Base-by-base conservation (phyloP, 1,284 basidiomycete species). In the Erythrobasidium hasegawianum region DNA sequence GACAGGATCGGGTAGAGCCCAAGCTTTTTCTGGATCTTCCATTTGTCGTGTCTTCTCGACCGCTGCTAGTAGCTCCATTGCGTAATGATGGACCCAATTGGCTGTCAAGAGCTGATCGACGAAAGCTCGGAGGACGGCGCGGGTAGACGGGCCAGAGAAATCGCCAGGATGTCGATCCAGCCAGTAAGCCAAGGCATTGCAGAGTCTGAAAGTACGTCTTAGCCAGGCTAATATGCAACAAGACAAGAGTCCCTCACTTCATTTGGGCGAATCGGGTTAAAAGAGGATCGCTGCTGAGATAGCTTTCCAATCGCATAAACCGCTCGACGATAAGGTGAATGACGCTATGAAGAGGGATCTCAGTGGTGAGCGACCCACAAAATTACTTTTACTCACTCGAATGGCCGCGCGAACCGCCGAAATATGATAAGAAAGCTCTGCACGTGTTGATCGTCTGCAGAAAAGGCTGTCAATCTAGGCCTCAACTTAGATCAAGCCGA, bases 361-460 rank as follows among this genome's bases (percentile, higher is more conserved):
- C 33, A 40, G 54, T 11, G 27, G n/a, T 38, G 3, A 38, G 26
- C 54, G 16, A n/a, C 9, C 13, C 20, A 9, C 54, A 24, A n/a
- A 10, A 13, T n/a, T n/a, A 33, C 59, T 53, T 41, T 10, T 2
- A 26, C 62, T 20, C 7, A 65, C 62, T 75, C 71, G 58, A 59
- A 73, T 0, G 75, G 75, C 18, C 70, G 67, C 0, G 72, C 72
- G 39, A 76, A 76, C 13, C 72, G 65, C 8, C 75, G 70, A 55
- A 70, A 76, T 20, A 74, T 69, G 54, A 73, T 75, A n/a, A 76
- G 64, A 60, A 76, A 76, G 8, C 69, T 60, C 13, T 69, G 69
- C 14, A 76, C 69, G 69, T 73, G 74, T 9, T 59, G 59, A 27
- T 75, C 69, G 62, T 75, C 73, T 74, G 69, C 13, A 27, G 1